A percentile compares a stretch with the other conserved stretches of the same genome.
phyloP scores from a whole-genome alignment of 78 protist genomes.

The Speleostelium caveatum region DNA sequence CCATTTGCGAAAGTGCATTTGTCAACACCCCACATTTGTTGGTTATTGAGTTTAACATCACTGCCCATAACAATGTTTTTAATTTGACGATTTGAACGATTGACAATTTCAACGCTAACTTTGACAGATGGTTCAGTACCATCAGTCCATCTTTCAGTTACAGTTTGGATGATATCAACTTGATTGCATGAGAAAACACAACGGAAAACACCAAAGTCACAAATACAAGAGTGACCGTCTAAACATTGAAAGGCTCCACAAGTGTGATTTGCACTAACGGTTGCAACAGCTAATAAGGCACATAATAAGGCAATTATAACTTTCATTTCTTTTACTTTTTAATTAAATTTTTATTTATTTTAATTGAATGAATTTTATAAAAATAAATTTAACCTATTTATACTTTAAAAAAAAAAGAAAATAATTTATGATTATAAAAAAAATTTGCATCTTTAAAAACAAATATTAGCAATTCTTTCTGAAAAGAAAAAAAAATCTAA shows the following conservation, averaged over 20 bases:
- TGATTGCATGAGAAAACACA: constrained; percentile 26
- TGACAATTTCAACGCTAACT: constrained; percentile 40
- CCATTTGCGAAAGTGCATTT: neutral
- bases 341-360: too few species aligned
- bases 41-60: neutral
- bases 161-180: too few species aligned
- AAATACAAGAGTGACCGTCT: constrained; percentile 24
- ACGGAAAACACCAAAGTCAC: constrained; percentile 26
- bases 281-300: constrained; percentile 28
- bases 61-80: constrained; percentile 31
- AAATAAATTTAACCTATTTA: too few species aligned
- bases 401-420: too few species aligned
- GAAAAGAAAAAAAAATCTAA: too few species aligned
- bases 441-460: too few species aligned
- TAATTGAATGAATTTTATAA: too few species aligned
- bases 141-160: too few species aligned
- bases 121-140: constrained; percentile 3
- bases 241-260: constrained; percentile 17
- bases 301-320: neutral
- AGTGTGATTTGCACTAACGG: neutral
- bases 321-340: constrained; percentile 37
- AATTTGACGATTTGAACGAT: neutral
- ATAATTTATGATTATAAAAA: too few species aligned
- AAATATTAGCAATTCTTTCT: too few species aligned
- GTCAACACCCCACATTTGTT: constrained; percentile 8